Evolutionary conservation across 2,329 filamentous ascomycete genomes (phyloP).

Genomic region (Pseudocercospora fuligena): DNA sequence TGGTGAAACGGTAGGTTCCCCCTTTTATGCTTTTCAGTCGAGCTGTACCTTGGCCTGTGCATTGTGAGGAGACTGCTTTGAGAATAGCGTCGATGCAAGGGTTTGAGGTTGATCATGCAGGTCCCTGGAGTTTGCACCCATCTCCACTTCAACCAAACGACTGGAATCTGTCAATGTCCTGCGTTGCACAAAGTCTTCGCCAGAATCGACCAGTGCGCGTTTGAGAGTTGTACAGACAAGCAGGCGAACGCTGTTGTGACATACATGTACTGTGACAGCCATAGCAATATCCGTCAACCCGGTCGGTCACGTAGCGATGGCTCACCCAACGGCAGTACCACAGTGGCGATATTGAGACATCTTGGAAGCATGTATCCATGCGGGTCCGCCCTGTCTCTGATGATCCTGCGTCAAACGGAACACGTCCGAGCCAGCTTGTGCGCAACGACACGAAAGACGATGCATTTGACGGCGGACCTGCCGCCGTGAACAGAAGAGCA

Average conservation of each 20-base stretch:
- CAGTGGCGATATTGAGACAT: constrained; percentile 5
- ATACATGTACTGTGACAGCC: neutral
- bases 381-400: neutral
- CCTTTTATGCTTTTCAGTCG: neutral
- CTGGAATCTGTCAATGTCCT: neutral
- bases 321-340: constrained; percentile 4
- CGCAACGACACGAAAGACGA: no score
- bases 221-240: neutral
- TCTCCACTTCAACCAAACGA: neutral
- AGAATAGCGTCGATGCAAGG: neutral
- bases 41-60: neutral
- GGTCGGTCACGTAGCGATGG: neutral
- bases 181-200: neutral
- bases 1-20: constrained; percentile 1
- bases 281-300: neutral
- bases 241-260: constrained; percentile 3
- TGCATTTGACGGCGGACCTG: no score
- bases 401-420: no score
- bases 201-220: neutral
- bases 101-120: constrained; percentile 10
- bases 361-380: constrained; percentile 4
- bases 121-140: neutral
- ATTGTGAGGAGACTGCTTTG: neutral
- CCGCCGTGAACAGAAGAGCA: no score
- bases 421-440: no score